These are phyloP conservation scores for Jaltomata sinuosa DNA, from an alignment of 257 asterid species.

Conservation along the genomic window DNA sequence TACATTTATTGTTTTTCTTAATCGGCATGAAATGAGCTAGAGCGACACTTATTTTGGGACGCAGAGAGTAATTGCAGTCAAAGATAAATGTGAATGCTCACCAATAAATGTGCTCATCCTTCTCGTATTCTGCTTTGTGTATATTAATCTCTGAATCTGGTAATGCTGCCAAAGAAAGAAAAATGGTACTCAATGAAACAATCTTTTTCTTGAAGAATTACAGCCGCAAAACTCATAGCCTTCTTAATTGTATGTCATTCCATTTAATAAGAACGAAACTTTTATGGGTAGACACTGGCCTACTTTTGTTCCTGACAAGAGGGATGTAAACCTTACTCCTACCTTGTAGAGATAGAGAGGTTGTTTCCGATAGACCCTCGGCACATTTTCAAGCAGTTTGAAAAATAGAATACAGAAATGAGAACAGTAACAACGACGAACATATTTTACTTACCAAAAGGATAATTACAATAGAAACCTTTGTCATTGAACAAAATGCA, in stretches of 20 bases:
- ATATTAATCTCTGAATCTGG: slow-evolving; percentile 38
- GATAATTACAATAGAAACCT: neutral
- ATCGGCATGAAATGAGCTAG: no score
- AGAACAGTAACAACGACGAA: no score
- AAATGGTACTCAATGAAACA: neutral
- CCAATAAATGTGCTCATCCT: slow-evolving; percentile 63
- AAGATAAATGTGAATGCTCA: slow-evolving; percentile 12
- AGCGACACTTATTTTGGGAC: no score
- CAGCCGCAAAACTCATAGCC: neutral
- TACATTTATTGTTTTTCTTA: no score
- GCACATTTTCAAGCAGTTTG: no score
- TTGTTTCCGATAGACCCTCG: no score
- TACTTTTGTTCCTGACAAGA: no score
- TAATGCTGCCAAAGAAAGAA: slow-evolving; percentile 37
- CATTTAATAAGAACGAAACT: no score
- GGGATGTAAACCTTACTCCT: no score
- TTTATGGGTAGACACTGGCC: no score
- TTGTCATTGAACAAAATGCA: neutral
- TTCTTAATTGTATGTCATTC: neutral
- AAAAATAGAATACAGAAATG: no score
- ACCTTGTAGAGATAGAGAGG: no score
- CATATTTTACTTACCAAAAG: neutral
- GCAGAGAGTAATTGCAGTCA: neutral
- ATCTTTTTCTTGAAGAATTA: neutral
- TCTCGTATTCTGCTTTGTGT: slow-evolving; percentile 9